Conservation (phyloP, 2,329 filamentous ascomycete genomes). For the Paecilomyces fulvus region DNA sequence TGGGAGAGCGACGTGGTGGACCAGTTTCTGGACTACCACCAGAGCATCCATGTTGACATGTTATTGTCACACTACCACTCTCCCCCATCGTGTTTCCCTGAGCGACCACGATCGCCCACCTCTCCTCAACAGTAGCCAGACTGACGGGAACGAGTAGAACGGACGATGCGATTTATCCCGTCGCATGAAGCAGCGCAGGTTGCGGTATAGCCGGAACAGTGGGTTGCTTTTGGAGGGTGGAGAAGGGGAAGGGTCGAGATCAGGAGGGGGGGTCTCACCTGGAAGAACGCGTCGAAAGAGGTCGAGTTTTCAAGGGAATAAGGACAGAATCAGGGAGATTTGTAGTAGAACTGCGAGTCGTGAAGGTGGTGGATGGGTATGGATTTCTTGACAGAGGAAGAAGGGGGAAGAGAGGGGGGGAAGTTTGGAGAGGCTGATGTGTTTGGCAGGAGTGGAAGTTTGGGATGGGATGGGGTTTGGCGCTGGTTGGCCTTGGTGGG, state of each 20-base stretch:
- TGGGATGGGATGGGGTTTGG: conserved; percentile 9
- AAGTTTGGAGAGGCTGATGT: conserved; percentile 13
- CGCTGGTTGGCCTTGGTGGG: conserved; percentile 1
- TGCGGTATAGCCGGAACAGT: not conserved
- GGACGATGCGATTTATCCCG: not conserved
- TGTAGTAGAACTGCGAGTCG: conserved; percentile 8
- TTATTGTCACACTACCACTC: not conserved
- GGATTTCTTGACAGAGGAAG: conserved; percentile 1
- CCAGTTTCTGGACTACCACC: not conserved
- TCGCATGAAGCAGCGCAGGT: not conserved
- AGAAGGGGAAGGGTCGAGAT: not conserved
- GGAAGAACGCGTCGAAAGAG: not conserved
- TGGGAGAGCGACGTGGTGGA: not conserved
- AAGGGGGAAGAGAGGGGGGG: conserved; percentile 5
- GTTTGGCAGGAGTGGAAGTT: conserved; percentile 12
- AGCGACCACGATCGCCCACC: not conserved
- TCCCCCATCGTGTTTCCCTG: not conserved
- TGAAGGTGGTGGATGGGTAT: conserved; percentile 10
- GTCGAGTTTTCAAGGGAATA: not conserved
- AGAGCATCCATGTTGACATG: not conserved
- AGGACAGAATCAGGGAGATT: not conserved
- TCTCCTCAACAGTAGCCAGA: not conserved
- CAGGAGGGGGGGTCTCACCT: not conserved
- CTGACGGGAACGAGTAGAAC: not conserved
- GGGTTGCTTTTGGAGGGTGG: not conserved